phyloP scores from a whole-genome alignment of 208 protist genomes.

The Crithidia fasciculata region DNA sequence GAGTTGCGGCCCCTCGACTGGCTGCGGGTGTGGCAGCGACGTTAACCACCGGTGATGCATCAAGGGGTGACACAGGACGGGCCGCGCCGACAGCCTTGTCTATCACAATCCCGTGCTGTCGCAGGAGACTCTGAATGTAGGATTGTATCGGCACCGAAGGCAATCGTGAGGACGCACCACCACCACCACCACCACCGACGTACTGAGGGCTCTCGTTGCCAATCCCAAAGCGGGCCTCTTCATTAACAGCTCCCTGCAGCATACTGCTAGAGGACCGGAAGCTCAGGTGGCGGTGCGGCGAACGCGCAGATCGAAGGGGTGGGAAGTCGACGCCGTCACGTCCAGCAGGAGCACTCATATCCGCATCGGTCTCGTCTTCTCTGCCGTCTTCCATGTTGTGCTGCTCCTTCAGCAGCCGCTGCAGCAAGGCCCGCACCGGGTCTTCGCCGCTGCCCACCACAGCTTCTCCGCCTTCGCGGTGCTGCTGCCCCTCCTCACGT shows the following conservation, averaged over 20 bases:
- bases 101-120: slow-evolving; percentile 16
- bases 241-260: not conserved
- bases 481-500: no score
- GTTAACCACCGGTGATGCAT: no score
- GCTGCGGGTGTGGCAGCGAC: no score
- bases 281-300: slow-evolving; percentile 12
- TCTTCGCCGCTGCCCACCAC: not conserved
- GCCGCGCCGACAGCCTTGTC: not conserved
- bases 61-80: no score
- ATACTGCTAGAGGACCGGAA: slow-evolving; percentile 5
- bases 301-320: slow-evolving; percentile 1
- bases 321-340: not conserved
- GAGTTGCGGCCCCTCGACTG: no score
- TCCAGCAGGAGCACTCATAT: not conserved
- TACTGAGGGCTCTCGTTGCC: not conserved
- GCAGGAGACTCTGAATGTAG: slow-evolving; percentile 15
- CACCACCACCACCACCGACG: not conserved
- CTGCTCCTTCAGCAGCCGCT: not conserved
- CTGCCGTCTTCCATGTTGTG: not conserved
- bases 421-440: not conserved
- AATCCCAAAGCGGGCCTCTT: not conserved
- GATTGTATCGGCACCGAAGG: slow-evolving; percentile 17
- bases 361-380: not conserved
- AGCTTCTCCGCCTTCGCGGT: not conserved
- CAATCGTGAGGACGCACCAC: not conserved